Conservation (phyloP, 306 rosid species). For the Vigna hirtella region DNA sequence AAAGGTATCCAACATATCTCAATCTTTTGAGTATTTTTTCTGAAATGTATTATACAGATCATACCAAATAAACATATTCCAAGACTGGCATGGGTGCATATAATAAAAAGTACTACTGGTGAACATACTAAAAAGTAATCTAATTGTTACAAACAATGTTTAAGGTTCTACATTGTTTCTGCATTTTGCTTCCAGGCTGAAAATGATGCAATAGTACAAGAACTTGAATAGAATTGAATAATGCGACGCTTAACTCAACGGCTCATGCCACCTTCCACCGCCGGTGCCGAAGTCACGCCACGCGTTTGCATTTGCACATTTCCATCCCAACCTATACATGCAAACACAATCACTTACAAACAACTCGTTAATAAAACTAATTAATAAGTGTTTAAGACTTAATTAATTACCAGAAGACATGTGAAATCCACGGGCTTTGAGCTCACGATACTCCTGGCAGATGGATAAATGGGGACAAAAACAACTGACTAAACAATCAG, state of each 20-base stretch:
- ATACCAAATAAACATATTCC: too few relatives aligned
- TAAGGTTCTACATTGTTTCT: conserved; percentile 12
- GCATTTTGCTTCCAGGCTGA: conserved; percentile 67
- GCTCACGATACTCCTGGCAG: conserved; percentile 34
- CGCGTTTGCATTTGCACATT: conserved; percentile 12
- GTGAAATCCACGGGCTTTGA: conserved; percentile 42
- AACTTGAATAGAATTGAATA: conserved; percentile 44
- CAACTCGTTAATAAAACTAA: too few relatives aligned
- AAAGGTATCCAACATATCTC: too few relatives aligned
- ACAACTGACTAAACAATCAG: conserved; percentile 17
- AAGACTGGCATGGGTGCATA: too few relatives aligned
- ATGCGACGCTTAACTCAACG: neutral
- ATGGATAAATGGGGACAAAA: neutral
- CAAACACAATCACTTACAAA: too few relatives aligned
- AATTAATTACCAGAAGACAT: conserved; percentile 20
- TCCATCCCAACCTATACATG: conserved; percentile 29
- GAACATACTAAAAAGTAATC: neutral
- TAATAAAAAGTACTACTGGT: neutral
- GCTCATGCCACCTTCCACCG: conserved; percentile 34
- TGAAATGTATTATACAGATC: too few relatives aligned
- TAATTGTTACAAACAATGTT: neutral
- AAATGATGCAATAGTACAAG: conserved; percentile 81
- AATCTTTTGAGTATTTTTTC: too few relatives aligned
- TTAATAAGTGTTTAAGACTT: too few relatives aligned
- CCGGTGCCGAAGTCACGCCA: conserved; percentile 33